Percentiles rank a stretch among this genome's conserved stretches.
phyloP scores from a whole-genome alignment of 2,329 filamentous ascomycete genomes.

The Fusarium virguliforme region DNA sequence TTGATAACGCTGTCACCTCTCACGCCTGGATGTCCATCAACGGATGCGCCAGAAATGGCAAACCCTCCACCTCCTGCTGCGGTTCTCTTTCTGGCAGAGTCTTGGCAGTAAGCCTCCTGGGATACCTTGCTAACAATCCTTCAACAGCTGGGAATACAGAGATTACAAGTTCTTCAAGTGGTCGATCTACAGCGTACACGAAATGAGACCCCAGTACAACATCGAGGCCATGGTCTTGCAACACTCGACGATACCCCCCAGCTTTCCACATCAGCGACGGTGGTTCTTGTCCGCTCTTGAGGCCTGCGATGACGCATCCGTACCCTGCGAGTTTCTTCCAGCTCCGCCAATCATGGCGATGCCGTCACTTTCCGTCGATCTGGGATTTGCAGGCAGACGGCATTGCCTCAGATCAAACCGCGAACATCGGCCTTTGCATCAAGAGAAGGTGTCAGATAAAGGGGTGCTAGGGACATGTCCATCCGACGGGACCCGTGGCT shows the following conservation, averaged over 20 bases:
- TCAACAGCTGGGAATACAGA: conserved; percentile 18
- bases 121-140: conserved; percentile 24
- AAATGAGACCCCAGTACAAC: conserved; percentile 23
- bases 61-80: conserved; percentile 30
- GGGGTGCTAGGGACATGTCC: neutral
- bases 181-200: conserved; percentile 3
- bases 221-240: conserved; percentile 14
- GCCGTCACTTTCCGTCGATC: conserved; percentile 22
- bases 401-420: neutral
- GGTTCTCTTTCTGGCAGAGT: neutral
- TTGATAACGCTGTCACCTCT: conserved; percentile 26
- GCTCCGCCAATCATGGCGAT: conserved; percentile 26
- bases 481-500: neutral
- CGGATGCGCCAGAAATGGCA: conserved; percentile 32
- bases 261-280: conserved; percentile 21
- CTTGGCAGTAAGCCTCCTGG: conserved; percentile 26
- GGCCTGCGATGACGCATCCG: conserved; percentile 15
- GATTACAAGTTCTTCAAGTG: conserved; percentile 25
- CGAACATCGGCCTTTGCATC: neutral
- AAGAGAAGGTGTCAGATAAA: neutral
- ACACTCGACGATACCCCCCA: conserved; percentile 21
- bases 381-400: neutral
- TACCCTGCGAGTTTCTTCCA: conserved; percentile 24
- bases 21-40: conserved; percentile 15
- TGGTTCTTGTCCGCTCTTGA: neutral